Evolutionary conservation across 108 stramenopile genomes (phyloP), one percentile per base, ranked within the genome.

Genomic region (Cyclotella atomus): DNA sequence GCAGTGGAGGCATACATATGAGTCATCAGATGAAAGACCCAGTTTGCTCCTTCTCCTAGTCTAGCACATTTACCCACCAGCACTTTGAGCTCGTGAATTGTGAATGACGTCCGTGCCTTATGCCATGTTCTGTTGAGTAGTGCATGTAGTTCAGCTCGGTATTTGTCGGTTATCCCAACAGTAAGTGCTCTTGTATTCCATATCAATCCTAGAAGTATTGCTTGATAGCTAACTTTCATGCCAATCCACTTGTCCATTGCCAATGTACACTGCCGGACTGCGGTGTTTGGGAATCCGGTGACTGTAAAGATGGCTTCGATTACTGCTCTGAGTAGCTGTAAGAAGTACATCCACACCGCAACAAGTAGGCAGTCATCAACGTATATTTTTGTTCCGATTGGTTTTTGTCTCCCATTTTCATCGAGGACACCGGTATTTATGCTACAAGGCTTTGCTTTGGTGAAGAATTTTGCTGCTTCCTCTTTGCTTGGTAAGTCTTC

Each of bases 231-330:
- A 16, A 71, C 33, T 16, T 23, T n/a, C 23, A 61, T 19, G 1
- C 32, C 60, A 2, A 24, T 34, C 59, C 45, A 50, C 45, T 71
- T 71, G 25, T 71, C 60, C 43, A 60, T 28, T 0, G 70, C 36
- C 14, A 71, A 29, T 9, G 70, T 30, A n/a, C 47, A 60, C 34
- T 71, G 70, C 3, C 59, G 27, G 12, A 50, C 6, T 2, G 7
- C 2, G 25, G 17, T 34, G 16, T 71, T 3, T 7, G 60, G 47
- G 33, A 9, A 4, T 10, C 70, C 70, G n/a, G 20, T 23, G 4
- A 71, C 33, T 2, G 36, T 19, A 27, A 61, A 71, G 9, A 71
- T 71, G 0, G 70, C 70, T 21, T 71, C 47, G n/a, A 71, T 62
- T 15, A 32, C 33, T 12, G 59, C 70, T 1, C 46, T 28, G 30